Evolutionary conservation across 345 rosid species (phyloP), one percentile per base, ranked within the genome.

Genomic region (Odontarrhena argentea): DNA sequence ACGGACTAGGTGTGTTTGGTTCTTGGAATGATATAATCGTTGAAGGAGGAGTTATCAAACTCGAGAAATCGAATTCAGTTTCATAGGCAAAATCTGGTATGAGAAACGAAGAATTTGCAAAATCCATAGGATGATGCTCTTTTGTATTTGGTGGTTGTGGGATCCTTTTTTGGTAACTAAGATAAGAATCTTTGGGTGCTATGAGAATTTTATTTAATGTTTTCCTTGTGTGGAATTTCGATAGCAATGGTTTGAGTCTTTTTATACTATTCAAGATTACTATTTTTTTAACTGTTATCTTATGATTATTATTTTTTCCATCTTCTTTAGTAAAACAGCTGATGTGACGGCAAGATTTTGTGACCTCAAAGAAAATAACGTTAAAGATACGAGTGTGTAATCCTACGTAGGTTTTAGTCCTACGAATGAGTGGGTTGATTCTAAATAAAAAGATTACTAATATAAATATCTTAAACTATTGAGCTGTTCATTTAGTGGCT

Each of bases 401-500:
- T 28, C 32, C 32, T 28, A 2, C 32, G 32, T 28, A 28, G 32
- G 32, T 28, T 28, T 28, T 2, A 4, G 32, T 38, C 11, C 14
- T 25, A 40, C 50, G 25, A 59, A 9, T 44, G 43, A 46, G 54
- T 46, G 54, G 44, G 18, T 10, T 60, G 18, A 26, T 43, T 9
- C 8, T 67, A 40, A 42, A 2, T 4, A 18, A 42, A 50, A 13
- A 24, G 3, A 43, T 32, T 50, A 37, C 5, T 5, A 32, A 32
- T 4, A 32, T 32, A 32, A 32, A 32, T 32, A 32, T 32, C 4
- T 32, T 32, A 32, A 32, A 32, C 36, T 32, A 32, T 32, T 32
- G 34, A 6, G 11, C 69, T 62, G 56, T 55, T 24, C 75, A 62
- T 62, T 54, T 70, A 53, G 63, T 55, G 69, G 57, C 75, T 63